phyloP scores from a whole-genome alignment of 768 basidiomycete species.

The Russula emetica region DNA sequence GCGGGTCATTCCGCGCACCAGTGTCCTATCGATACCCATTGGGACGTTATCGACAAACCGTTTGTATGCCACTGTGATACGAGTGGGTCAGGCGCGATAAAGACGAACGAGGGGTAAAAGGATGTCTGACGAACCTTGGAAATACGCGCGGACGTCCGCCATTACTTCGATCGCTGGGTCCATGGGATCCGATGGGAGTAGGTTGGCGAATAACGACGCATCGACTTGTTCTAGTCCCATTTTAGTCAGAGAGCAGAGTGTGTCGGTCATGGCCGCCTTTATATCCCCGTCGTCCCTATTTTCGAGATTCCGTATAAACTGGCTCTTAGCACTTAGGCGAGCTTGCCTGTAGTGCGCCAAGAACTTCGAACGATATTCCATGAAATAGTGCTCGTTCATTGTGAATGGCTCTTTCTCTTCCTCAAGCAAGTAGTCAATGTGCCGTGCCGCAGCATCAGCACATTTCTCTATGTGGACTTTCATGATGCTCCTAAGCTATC shows the following conservation, averaged over 20 bases:
- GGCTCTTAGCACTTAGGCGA: conserved; percentile 14
- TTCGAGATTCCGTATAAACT: neutral
- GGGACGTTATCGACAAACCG: conserved; percentile 56
- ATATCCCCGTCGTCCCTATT: neutral
- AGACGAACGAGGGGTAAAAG: neutral
- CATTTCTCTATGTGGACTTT: conserved; percentile 13
- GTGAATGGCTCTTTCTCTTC: conserved; percentile 28
- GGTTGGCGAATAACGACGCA: conserved; percentile 42
- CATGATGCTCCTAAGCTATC: conserved; percentile 13
- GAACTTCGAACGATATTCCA: conserved; percentile 45
- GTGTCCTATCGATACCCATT: conserved; percentile 50
- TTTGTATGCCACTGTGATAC: conserved; percentile 50
- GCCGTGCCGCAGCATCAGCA: conserved; percentile 9
- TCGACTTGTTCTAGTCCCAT: conserved; percentile 40
- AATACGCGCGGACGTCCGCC: conserved; percentile 69
- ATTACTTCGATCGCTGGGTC: conserved; percentile 58
- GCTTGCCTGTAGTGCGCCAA: conserved; percentile 42
- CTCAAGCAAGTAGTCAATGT: conserved; percentile 18
- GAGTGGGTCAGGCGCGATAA: neutral
- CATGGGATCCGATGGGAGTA: conserved; percentile 49
- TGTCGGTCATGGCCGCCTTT: conserved; percentile 21
- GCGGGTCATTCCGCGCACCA: conserved; percentile 44
- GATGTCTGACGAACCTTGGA: conserved; percentile 51
- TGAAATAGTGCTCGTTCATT: conserved; percentile 29
- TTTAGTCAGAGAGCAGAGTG: conserved; percentile 37